Evolutionary conservation across 116 monocot species (phyloP).

Genomic region (Cymodocea nodosa): DNA sequence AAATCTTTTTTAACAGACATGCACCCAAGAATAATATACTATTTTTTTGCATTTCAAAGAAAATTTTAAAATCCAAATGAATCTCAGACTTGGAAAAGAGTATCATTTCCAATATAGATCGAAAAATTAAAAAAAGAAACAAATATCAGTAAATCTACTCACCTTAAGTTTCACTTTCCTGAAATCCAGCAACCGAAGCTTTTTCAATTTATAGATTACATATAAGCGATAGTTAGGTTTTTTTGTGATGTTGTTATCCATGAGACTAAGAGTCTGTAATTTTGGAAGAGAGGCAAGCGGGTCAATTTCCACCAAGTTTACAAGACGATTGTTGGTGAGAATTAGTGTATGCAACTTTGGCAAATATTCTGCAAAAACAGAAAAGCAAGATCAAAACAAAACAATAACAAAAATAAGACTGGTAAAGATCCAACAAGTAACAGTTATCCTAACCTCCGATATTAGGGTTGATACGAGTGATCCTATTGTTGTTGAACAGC

Average conservation of each 20-base stretch:
- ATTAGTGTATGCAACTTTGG: conserved; percentile 87
- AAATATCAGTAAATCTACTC: neutral
- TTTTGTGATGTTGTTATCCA: conserved; percentile 94
- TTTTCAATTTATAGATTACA: conserved; percentile 87
- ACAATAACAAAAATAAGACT: neutral
- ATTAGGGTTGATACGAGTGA: conserved; percentile 89
- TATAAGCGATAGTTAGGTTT: conserved; percentile 87
- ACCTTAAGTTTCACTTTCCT: conserved; percentile 93
- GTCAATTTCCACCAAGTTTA: conserved; percentile 88
- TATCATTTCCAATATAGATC: too few species aligned
- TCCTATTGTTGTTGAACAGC: conserved; percentile 88
- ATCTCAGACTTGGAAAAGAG: too few species aligned
- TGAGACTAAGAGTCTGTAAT: conserved; percentile 70
- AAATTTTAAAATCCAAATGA: too few species aligned
- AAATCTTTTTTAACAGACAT: too few species aligned
- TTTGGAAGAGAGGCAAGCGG: conserved; percentile 84
- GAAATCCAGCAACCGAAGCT: conserved; percentile 78
- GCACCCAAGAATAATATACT: too few species aligned
- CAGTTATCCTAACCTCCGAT: conserved; percentile 59
- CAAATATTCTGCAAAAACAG: conserved; percentile 50
- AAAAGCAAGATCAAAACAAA: neutral
- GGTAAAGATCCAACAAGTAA: neutral
- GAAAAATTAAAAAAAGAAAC: neutral
- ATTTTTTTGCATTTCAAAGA: too few species aligned
- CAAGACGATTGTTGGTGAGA: conserved; percentile 89